A percentile compares a stretch with the other conserved stretches of the same genome.
Evolutionary conservation across 2,329 filamentous ascomycete species (phyloP).

Genomic region (Hypoxylon sp.): DNA sequence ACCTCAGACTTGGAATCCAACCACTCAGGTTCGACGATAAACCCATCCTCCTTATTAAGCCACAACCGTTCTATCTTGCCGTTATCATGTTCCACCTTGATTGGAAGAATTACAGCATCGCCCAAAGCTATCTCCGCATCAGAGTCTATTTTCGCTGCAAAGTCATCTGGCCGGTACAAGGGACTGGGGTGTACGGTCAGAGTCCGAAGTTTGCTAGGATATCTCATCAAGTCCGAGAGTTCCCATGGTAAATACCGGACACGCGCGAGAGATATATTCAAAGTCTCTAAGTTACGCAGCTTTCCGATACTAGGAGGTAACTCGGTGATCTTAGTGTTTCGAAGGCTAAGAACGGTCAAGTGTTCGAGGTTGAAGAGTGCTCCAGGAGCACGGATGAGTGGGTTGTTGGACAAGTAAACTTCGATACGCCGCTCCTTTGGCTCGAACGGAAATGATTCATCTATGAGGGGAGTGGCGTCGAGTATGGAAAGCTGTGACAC

Average conservation of each 20-base stretch:
- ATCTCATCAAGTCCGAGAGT: constrained; percentile 68
- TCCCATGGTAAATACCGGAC: constrained; percentile 73
- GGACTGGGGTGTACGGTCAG: constrained; percentile 74
- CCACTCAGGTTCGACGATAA: not conserved
- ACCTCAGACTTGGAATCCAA: not conserved
- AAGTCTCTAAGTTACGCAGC: constrained; percentile 68
- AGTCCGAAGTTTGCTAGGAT: constrained; percentile 60
- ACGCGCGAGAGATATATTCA: constrained; percentile 76
- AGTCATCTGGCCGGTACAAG: constrained; percentile 61
- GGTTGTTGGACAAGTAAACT: constrained; percentile 72
- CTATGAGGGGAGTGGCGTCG: constrained; percentile 65
- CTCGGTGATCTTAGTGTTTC: constrained; percentile 72
- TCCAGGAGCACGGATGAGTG: constrained; percentile 67
- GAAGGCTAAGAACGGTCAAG: constrained; percentile 74
- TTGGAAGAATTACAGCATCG: not conserved
- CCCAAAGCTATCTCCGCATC: not conserved
- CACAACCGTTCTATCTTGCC: constrained; percentile 25
- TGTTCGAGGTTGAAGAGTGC: constrained; percentile 72
- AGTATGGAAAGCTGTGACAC: constrained; percentile 70
- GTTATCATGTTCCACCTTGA: not conserved
- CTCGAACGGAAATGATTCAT: constrained; percentile 70
- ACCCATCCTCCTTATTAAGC: constrained; percentile 34
- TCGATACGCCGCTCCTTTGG: constrained; percentile 70
- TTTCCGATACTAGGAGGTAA: constrained; percentile 71
- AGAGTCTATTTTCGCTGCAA: not conserved